Conservation (phyloP, 805 yeast genomes). For the Pichia californica region DNA sequence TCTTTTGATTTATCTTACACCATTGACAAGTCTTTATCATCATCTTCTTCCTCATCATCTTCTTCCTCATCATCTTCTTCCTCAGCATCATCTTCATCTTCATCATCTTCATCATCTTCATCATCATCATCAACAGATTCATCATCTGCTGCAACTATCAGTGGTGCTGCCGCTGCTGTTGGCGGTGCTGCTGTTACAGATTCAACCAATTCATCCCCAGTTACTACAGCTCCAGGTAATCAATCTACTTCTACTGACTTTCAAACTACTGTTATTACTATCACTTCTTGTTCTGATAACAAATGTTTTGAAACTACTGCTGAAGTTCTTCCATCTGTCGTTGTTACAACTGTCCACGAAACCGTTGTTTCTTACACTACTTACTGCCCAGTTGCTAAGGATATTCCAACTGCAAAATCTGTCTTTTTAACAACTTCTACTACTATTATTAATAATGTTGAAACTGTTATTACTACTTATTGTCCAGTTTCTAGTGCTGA, state of each 20-base stretch:
- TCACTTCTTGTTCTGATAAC: slow-evolving; percentile 20
- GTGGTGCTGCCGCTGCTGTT: too few relatives aligned
- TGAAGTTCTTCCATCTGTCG: slow-evolving; percentile 14
- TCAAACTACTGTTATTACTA: slow-evolving; percentile 12
- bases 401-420: background rate
- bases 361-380: slow-evolving; percentile 18
- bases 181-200: too few relatives aligned
- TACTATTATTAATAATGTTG: background rate
- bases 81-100: background rate
- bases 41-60: slow-evolving; percentile 1
- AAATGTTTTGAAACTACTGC: slow-evolving; percentile 13
- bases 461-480: slow-evolving; percentile 3
- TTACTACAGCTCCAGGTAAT: too few relatives aligned
- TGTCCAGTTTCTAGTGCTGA: slow-evolving; percentile 2
- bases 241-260: too few relatives aligned
- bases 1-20: slow-evolving; percentile 12
- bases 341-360: slow-evolving; percentile 20
- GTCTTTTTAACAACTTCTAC: background rate
- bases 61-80: slow-evolving; percentile 5
- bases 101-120: slow-evolving; percentile 2
- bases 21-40: slow-evolving; percentile 5
- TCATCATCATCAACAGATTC: background rate
- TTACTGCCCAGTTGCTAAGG: slow-evolving; percentile 16
- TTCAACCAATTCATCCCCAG: too few relatives aligned
- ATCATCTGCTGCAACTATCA: background rate